Base-by-base conservation (phyloP, 176 grass and related monocot species). In the Rhynchospora breviuscula region DNA sequence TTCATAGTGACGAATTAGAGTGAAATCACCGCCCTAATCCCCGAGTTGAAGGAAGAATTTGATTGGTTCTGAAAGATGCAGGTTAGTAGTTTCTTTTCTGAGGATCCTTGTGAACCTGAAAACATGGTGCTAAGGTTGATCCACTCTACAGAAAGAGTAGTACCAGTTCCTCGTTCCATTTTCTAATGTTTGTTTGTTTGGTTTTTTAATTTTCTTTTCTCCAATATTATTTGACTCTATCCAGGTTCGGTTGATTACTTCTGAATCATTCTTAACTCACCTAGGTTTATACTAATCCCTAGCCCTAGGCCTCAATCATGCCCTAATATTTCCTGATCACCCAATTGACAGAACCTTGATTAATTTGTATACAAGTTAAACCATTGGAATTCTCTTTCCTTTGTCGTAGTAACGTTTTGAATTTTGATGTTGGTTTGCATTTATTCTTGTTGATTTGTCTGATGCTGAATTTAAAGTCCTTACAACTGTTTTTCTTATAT, bases 61-160 rank as follows among this genome's bases (percentile, higher is more conserved):
- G 18, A 79, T 79, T 59, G 52, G 6, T 43, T 26, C 53, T 80
- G 15, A 58, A 80, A 58, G 62, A 80, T 80, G 78, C 78, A 80
- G 78, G 78, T 80, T 80, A n/a, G 25, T 46, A 80, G 58, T 54
- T 35, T 79, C 17, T n/a, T 59, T 23, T 73, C 44, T 49, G 2
- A 73, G 0, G 6, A 33, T 46, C 35, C 5, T 58, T 62, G 11
- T 58, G 35, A 14, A 43, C 8, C 10, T 69, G 23, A 33, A 15
- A 43, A 33, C 14, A 5, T 13, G 8, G 23, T 10, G 14, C 12
- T 40, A 18, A 33, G 10, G 10, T 43, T 29, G 35, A 33, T 69
- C 11, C 9, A 1, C 10, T 5, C 3, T 43, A 1, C 26, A 0
- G 26, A 4, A 40, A 45, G 0, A 19, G 5, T 18, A 45, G 13